phyloP scores from a whole-genome alignment of 2,329 filamentous ascomycete species.

The Neurospora sp. region DNA sequence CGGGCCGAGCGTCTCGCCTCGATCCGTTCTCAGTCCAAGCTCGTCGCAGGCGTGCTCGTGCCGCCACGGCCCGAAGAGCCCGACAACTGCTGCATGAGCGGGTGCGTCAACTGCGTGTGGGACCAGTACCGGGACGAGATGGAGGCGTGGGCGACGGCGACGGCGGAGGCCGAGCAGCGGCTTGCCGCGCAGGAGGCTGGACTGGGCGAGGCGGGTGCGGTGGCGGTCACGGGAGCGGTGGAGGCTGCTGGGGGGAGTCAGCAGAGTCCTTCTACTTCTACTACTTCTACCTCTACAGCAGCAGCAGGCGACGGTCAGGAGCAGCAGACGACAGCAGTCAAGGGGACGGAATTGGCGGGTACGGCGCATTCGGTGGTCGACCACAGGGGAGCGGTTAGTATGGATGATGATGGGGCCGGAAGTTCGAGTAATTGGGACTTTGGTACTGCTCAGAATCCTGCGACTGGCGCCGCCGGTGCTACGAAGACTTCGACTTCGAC shows the following conservation, averaged over 20 bases:
- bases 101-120: constrained; percentile 97
- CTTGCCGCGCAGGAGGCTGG: constrained; percentile 29
- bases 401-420: constrained; percentile 74
- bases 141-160: constrained; percentile 70
- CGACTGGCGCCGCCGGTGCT: not conserved
- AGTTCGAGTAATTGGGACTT: constrained; percentile 57
- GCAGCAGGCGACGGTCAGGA: not conserved
- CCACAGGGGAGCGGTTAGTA: constrained; percentile 38
- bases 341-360: constrained; percentile 22
- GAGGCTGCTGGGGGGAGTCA: constrained; percentile 1
- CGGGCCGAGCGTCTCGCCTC: constrained; percentile 50
- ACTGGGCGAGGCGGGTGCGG: not conserved
- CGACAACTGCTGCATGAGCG: constrained; percentile 98
- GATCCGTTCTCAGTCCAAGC: constrained; percentile 46
- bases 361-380: constrained; percentile 31
- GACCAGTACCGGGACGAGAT: constrained; percentile 84
- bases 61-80: constrained; percentile 81
- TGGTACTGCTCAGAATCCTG: constrained; percentile 18
- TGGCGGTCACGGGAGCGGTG: constrained; percentile 11
- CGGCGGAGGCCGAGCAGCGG: constrained; percentile 50
- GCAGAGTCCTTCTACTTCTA: not conserved
- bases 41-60: constrained; percentile 69
- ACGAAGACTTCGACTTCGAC: constrained; percentile 21
- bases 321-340: constrained; percentile 5
- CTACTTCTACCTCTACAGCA: not conserved